Evolutionary conservation across 2,329 filamentous ascomycete genomes (phyloP).

Genomic region (Balansia obtecta): DNA sequence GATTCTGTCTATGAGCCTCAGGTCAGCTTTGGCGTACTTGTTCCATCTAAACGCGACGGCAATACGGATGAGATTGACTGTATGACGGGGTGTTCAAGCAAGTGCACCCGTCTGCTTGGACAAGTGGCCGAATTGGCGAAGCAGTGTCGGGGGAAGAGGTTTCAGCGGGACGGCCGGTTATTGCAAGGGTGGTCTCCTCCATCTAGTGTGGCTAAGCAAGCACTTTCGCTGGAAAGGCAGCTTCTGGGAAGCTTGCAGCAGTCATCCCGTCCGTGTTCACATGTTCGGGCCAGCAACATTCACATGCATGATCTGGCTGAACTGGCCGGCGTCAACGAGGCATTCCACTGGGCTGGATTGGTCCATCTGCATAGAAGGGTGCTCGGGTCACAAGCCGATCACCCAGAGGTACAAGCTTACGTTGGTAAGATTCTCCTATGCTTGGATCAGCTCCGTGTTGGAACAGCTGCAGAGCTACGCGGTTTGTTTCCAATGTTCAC

Average conservation of each 20-base stretch:
- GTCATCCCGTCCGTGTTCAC: conserved; percentile 29
- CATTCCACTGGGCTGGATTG: conserved; percentile 68
- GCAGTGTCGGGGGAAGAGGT: conserved; percentile 53
- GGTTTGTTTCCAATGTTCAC: conserved; percentile 74
- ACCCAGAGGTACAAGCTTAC: conserved; percentile 48
- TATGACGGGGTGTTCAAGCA: conserved; percentile 47
- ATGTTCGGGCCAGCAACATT: conserved; percentile 35
- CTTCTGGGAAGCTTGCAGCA: conserved; percentile 43
- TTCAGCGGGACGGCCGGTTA: conserved; percentile 30
- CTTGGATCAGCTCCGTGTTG: conserved; percentile 48
- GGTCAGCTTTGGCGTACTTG: neutral
- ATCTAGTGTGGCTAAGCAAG: conserved; percentile 28
- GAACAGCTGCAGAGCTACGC: conserved; percentile 62
- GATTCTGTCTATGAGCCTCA: neutral
- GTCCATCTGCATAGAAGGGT: conserved; percentile 67
- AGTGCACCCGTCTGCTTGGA: conserved; percentile 71
- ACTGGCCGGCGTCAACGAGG: conserved; percentile 60
- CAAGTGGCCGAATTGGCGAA: conserved; percentile 59
- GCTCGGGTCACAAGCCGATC: conserved; percentile 43
- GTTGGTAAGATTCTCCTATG: conserved; percentile 51
- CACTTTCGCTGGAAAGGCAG: conserved; percentile 46
- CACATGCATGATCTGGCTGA: conserved; percentile 46
- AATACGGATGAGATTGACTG: conserved; percentile 60
- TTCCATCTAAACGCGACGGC: neutral
- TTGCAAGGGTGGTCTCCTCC: conserved; percentile 45